A percentile compares a stretch with the other conserved stretches of the same genome.
These are phyloP conservation scores for Citrus australasica DNA, from an alignment of 345 rosid species.

Conservation along the genomic window DNA sequence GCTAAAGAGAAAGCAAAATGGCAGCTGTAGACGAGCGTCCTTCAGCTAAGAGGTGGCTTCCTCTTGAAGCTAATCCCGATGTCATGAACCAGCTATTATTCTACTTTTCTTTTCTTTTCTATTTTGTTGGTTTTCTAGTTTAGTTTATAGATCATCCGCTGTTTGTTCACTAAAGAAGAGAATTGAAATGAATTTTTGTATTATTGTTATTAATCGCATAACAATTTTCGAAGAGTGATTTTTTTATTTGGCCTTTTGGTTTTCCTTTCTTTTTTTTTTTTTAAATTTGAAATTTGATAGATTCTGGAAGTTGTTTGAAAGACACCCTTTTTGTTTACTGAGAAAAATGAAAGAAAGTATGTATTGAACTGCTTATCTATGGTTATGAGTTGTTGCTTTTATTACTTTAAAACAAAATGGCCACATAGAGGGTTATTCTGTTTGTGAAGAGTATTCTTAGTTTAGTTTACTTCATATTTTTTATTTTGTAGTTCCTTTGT, in stretches of 20 bases:
- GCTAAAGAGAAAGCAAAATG: constrained; percentile 36
- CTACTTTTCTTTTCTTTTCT: neutral
- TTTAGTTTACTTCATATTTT: neutral
- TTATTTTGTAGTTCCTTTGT: constrained; percentile 66
- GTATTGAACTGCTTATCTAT: too few species aligned
- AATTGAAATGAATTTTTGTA: neutral
- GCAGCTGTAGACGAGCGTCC: constrained; percentile 49
- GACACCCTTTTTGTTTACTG: neutral
- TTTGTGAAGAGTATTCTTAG: neutral
- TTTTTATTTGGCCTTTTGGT: too few species aligned
- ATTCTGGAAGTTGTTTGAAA: neutral
- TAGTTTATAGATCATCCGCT: neutral
- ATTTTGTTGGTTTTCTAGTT: neutral
- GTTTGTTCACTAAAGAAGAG: constrained; percentile 16
- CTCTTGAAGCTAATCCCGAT: constrained; percentile 96
- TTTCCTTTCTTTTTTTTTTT: too few species aligned
- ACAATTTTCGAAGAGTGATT: too few species aligned
- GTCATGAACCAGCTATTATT: constrained; percentile 87
- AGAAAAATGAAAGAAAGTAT: too few species aligned
- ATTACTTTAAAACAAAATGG: neutral
- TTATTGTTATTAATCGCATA: too few species aligned
- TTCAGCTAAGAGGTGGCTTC: constrained; percentile 88
- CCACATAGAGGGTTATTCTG: neutral
- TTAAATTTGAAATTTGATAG: neutral
- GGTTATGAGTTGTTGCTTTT: neutral